These are phyloP conservation scores for Conidiobolus incongruus DNA, from an alignment of 371 early-diverging fungal genomes.

Conservation along the genomic window DNA sequence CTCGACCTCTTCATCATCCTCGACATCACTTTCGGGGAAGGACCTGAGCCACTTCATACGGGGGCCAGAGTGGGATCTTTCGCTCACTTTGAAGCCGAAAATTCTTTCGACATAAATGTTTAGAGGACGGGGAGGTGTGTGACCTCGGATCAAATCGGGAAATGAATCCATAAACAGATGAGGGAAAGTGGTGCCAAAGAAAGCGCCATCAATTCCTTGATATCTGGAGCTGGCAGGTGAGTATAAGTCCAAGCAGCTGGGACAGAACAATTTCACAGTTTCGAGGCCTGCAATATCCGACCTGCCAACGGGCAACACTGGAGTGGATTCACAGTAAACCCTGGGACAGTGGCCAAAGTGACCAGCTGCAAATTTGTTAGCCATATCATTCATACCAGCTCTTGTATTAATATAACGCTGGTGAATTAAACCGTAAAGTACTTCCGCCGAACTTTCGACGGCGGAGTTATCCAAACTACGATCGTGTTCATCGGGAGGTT, in stretches of 20 bases:
- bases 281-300: constrained; percentile 38
- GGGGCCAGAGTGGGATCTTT: constrained; percentile 26
- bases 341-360: constrained; percentile 75
- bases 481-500: no score
- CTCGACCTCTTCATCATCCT: no score
- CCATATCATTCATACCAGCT: constrained; percentile 57
- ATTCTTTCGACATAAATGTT: constrained; percentile 42
- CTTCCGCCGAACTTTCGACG: constrained; percentile 23
- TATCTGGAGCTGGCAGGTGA: constrained; percentile 49
- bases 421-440: constrained; percentile 65
- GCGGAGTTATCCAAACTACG: no score
- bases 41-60: constrained; percentile 62
- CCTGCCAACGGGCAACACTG: constrained; percentile 63
- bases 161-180: constrained; percentile 60
- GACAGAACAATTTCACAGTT: constrained; percentile 55
- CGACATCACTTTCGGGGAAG: no score
- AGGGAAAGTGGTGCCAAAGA: constrained; percentile 90
- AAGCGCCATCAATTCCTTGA: constrained; percentile 72
- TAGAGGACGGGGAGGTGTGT: constrained; percentile 12
- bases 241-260: constrained; percentile 70
- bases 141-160: constrained; percentile 25
- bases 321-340: constrained; percentile 44
- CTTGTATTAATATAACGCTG: constrained; percentile 59
- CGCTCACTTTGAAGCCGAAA: constrained; percentile 51
- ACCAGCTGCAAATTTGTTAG: constrained; percentile 40